These are phyloP conservation scores for Hericium alpestre DNA, from an alignment of 768 basidiomycete genomes.

Conservation along the genomic window DNA sequence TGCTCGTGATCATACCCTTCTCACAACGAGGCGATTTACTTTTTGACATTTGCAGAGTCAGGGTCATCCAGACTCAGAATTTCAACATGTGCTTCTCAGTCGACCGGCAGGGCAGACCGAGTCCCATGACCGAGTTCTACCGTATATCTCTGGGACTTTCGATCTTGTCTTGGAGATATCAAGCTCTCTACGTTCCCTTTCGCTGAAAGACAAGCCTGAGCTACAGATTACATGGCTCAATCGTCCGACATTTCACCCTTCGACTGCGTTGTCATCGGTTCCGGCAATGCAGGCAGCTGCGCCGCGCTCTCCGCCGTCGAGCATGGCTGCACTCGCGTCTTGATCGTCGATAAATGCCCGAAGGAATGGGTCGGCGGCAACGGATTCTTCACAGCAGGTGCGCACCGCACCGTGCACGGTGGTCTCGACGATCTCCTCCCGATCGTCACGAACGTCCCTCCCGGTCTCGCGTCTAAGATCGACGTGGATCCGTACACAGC, in stretches of 20 bases:
- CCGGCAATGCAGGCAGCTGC: constrained; percentile 58
- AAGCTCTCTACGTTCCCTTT: not conserved
- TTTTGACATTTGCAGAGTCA: too few relatives aligned
- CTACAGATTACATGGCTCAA: not conserved
- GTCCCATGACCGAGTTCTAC: too few relatives aligned
- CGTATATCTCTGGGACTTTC: too few relatives aligned
- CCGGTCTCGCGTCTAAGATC: constrained; percentile 33
- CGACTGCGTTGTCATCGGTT: constrained; percentile 55
- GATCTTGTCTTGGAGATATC: not conserved
- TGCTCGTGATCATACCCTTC: too few relatives aligned
- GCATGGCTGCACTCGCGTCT: constrained; percentile 47
- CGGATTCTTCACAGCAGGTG: constrained; percentile 64
- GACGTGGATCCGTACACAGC: constrained; percentile 51
- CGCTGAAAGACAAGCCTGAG: not conserved
- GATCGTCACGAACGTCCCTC: constrained; percentile 37
- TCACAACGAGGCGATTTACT: too few relatives aligned
- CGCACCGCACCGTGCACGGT: constrained; percentile 50
- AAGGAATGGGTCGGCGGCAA: constrained; percentile 59
- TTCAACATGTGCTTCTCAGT: too few relatives aligned
- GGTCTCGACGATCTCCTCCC: constrained; percentile 52
- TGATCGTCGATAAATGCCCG: constrained; percentile 59
- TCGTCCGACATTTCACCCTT: not conserved
- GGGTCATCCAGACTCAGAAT: too few relatives aligned
- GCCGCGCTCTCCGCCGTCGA: constrained; percentile 53
- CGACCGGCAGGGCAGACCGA: too few relatives aligned